Conservation (phyloP, 2,329 filamentous ascomycete species). For the Annulohypoxylon truncatum region DNA sequence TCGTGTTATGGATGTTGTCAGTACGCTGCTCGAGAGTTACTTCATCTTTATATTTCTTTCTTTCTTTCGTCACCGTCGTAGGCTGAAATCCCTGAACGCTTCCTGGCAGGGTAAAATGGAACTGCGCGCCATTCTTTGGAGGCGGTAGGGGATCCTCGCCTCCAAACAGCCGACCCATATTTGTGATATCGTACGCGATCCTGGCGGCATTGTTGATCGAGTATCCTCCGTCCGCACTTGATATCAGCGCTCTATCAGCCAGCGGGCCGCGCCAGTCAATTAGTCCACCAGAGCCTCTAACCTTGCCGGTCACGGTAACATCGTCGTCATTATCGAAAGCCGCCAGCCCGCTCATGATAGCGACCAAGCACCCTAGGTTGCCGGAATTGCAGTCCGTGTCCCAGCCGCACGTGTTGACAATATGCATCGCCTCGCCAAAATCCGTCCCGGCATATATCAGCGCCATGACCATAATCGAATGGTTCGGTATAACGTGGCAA, state of each 20-base stretch:
- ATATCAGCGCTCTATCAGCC: constrained; percentile 52
- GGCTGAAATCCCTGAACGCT: constrained; percentile 52
- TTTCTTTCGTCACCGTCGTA: neutral
- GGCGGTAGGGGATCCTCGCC: constrained; percentile 34
- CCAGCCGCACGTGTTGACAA: constrained; percentile 53
- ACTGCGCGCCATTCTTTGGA: constrained; percentile 52
- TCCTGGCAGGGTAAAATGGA: constrained; percentile 52
- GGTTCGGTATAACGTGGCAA: constrained; percentile 53
- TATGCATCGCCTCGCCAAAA: constrained; percentile 52
- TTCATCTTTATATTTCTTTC: neutral
- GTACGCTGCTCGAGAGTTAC: constrained; percentile 18
- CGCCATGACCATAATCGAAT: constrained; percentile 51
- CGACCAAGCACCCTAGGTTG: constrained; percentile 53
- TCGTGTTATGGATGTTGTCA: neutral
- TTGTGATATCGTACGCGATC: constrained; percentile 49
- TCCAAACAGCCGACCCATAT: constrained; percentile 45
- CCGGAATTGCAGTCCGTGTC: constrained; percentile 56
- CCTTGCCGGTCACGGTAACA: neutral
- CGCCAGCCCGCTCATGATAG: constrained; percentile 50
- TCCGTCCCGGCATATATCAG: constrained; percentile 48
- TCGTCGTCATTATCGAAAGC: constrained; percentile 41
- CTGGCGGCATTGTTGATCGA: constrained; percentile 52
- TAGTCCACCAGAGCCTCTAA: neutral
- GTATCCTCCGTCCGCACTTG: constrained; percentile 53
- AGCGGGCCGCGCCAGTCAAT: constrained; percentile 53